Base-by-base conservation (phyloP, 257 asterid species). In the Nemophila menziesii region DNA sequence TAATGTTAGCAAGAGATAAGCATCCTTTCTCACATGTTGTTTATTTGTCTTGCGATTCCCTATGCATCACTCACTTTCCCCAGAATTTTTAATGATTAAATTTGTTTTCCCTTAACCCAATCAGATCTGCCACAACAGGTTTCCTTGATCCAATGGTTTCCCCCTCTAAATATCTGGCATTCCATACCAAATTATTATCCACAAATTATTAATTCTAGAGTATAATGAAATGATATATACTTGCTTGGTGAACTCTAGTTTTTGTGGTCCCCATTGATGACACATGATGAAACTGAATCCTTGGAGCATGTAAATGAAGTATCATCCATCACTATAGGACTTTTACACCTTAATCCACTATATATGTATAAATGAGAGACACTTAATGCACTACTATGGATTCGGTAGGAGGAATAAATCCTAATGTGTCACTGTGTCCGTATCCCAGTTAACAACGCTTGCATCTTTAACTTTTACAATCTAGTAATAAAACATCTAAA, bases 261-360 rank as follows among this genome's bases (percentile, higher is more conserved):
- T 56, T 69, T 75, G 48, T 57, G 60, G 43, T 52, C 59, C 41
- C 63, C 72, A 52, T 56, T 80, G 48, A 53, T 48, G 23, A 48
- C 59, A 17, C 62, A 78, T 10, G 89, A 74, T 45, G 89, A 86
- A 55, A 78, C 70, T 2, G 96, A 82, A 64, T 86, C 96, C n/a
- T 92, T 77, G 49, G 95, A 92, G 66, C 95, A 82, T 39, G 90
- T 75, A 37, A 95, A 92, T 34, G 95, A 86, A 72, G 79, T 86
- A 61, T 92, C 99, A 46, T 82, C 96, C 60, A 85, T 53, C 17
- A 56, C 60, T 21, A 82, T 71, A 39, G 73, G 55, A 51, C 57
- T 56, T 60, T n/a, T n/a, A n/a, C n/a, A n/a, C n/a, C n/a, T n/a
- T n/a, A n/a, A n/a, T n/a, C n/a, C n/a, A n/a, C 74, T n/a, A n/a